Evolutionary conservation across 2,329 filamentous ascomycete species (phyloP).

Genomic region (Stagonosporopsis vannaccii): DNA sequence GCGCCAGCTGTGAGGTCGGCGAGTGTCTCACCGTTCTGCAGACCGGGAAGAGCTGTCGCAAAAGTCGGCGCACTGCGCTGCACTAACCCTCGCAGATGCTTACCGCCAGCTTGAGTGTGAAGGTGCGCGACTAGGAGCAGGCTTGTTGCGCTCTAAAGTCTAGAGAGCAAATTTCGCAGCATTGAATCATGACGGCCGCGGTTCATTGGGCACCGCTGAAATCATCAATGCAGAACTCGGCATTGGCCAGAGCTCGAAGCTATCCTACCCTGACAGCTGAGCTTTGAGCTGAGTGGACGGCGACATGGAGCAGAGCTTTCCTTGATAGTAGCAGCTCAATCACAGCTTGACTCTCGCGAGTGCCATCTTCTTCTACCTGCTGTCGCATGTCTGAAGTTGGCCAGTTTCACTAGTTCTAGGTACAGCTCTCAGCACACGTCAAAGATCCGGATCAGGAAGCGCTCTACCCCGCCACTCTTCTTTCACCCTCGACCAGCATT

Average conservation of each 20-base stretch:
- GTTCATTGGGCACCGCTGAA: constrained; percentile 19
- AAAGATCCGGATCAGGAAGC: constrained; percentile 19
- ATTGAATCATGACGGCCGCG: constrained; percentile 23
- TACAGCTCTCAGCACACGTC: constrained; percentile 20
- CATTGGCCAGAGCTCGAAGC: constrained; percentile 19
- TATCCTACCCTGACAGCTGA: constrained; percentile 16
- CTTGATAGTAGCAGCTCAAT: constrained; percentile 21
- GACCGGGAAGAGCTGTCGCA: constrained; percentile 2
- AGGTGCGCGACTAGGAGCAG: constrained; percentile 17
- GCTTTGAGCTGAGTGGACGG: constrained; percentile 19
- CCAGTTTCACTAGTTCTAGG: constrained; percentile 20
- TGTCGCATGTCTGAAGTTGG: constrained; percentile 18
- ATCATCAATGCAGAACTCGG: constrained; percentile 17
- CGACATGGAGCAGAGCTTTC: constrained; percentile 20
- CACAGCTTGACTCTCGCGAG: constrained; percentile 14
- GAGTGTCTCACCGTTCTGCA: constrained; percentile 3
- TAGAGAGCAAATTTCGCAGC: constrained; percentile 20
- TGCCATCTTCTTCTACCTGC: constrained; percentile 16
- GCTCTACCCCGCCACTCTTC: constrained; percentile 16
- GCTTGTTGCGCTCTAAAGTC: constrained; percentile 19
- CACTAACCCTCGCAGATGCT: constrained; percentile 16
- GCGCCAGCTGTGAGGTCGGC: background rate
- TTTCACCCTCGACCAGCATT: constrained; percentile 20
- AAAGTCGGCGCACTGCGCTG: constrained; percentile 16
- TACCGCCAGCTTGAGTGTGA: constrained; percentile 15